Percentiles rank a stretch among this genome's conserved stretches.
Evolutionary conservation across 805 yeast genomes (phyloP).

Genomic region (Vanderwaltozyma verrucispora): DNA sequence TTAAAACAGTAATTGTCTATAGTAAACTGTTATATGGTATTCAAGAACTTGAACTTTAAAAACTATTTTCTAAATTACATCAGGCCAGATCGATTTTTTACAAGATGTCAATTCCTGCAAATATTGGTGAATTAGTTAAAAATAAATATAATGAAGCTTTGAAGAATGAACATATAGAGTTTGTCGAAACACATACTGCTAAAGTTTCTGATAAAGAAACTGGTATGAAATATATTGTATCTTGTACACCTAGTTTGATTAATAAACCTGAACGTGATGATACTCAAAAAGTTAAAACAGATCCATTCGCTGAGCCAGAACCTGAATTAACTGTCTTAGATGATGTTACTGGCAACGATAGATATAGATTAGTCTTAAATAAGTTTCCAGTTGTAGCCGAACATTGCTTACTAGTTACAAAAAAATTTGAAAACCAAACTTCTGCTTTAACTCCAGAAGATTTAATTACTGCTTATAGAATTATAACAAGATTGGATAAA

Average conservation of each 20-base stretch:
- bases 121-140: slow-evolving; percentile 30
- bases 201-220: slow-evolving; percentile 23
- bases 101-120: slow-evolving; percentile 27
- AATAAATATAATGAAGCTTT: slow-evolving; percentile 40
- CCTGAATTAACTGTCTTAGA: slow-evolving; percentile 56
- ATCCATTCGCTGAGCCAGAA: slow-evolving; percentile 79
- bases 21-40: too few species aligned
- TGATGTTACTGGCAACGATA: slow-evolving; percentile 35
- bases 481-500: slow-evolving; percentile 41
- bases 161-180: slow-evolving; percentile 36
- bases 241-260: slow-evolving; percentile 26
- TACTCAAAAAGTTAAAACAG: slow-evolving; percentile 22
- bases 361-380: slow-evolving; percentile 62
- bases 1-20: too few species aligned
- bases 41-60: too few species aligned
- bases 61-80: too few species aligned
- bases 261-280: slow-evolving; percentile 32
- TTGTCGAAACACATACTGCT: slow-evolving; percentile 37
- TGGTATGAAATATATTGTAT: slow-evolving; percentile 26
- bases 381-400: slow-evolving; percentile 77
- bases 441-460: slow-evolving; percentile 67
- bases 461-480: slow-evolving; percentile 44
- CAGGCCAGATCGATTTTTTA: too few species aligned
- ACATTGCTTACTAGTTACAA: slow-evolving; percentile 74
- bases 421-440: slow-evolving; percentile 58